Base-by-base conservation (phyloP, 2,329 filamentous ascomycete species). In the Scytalidium lignicola region DNA sequence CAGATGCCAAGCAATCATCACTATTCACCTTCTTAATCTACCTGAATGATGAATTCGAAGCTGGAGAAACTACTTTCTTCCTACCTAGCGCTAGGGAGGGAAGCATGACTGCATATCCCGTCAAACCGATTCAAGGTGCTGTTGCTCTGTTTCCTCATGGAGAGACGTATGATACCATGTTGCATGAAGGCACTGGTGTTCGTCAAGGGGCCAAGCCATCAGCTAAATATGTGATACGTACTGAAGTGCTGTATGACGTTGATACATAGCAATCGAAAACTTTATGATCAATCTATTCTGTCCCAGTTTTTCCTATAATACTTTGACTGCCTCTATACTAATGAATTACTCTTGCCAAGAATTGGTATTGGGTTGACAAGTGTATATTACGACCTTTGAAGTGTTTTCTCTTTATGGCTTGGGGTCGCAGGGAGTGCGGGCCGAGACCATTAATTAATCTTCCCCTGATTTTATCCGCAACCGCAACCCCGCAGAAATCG, bases 151-250 rank as follows among this genome's bases (percentile, higher is more conserved):
- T 88, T 53, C 83, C 85, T 0, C 85, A 88, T 49, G 85, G 84
- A 0, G 84, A 88, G 56, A 75, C 79, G 0, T 76, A 76, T 39
- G 82, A 82, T 0, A 82, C 82, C 4, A 62, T 87, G 47, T 58
- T 88, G 50, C 85, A 88, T 56, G 85, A 88, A 60, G 85, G 85
- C 0, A 87, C 85, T 0, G 84, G 85, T 0, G 85, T 88, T 0
- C 72, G 75, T n/a, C 79, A 78, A 57, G 83, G 81, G 0, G 79
- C 80, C 0, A 77, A 74, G 0, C 56, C 57, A 23, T 57, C 57
- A 13, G 84, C 84, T 1, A 79, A 79, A 63, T 88, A 88, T 60
- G 81, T 88, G 1, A 86, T 88, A 41, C 66, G 85, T 49, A 86
- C 83, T 0, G 85, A 88, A 62, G 79, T 88, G 3, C 78, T 86